Percentiles rank a stretch among this genome's conserved stretches.
phyloP scores from a whole-genome alignment of 805 yeast genomes.

The Jamesozyma lodderae region DNA sequence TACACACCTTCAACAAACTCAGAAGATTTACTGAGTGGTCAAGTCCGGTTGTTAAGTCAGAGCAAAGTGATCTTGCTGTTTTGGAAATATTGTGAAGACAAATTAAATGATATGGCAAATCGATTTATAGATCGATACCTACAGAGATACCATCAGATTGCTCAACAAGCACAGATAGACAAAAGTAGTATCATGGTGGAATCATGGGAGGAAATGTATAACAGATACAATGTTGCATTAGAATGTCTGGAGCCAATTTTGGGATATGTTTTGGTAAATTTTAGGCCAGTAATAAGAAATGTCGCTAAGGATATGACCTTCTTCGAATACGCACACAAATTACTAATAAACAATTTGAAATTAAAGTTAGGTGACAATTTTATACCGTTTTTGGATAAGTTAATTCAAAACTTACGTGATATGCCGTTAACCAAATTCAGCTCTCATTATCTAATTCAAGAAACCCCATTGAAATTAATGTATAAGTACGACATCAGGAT shows the following conservation, averaged over 20 bases:
- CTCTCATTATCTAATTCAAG: neutral
- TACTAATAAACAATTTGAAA: neutral
- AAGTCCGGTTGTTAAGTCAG: slow-evolving; percentile 3
- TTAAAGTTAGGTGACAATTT: neutral
- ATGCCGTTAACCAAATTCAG: no score
- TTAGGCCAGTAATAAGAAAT: slow-evolving; percentile 6
- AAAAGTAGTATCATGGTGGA: neutral
- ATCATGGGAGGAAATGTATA: slow-evolving; percentile 4
- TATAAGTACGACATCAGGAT: slow-evolving; percentile 7
- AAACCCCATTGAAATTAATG: slow-evolving; percentile 8
- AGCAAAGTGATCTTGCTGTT: slow-evolving; percentile 3
- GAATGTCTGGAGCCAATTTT: slow-evolving; percentile 8
- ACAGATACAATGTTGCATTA: slow-evolving; percentile 1
- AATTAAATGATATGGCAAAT: neutral
- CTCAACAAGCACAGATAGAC: neutral
- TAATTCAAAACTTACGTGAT: neutral
- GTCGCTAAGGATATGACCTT: slow-evolving; percentile 1
- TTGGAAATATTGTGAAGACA: slow-evolving; percentile 6
- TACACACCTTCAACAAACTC: slow-evolving; percentile 1
- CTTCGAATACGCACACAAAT: slow-evolving; percentile 1
- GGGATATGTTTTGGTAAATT: slow-evolving; percentile 8
- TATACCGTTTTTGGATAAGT: neutral
- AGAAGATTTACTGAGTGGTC: neutral
- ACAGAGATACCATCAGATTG: neutral
- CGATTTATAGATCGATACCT: slow-evolving; percentile 1